Base-by-base conservation (phyloP, 2,329 filamentous ascomycete species). In the Talaromyces albobiverticillius region DNA sequence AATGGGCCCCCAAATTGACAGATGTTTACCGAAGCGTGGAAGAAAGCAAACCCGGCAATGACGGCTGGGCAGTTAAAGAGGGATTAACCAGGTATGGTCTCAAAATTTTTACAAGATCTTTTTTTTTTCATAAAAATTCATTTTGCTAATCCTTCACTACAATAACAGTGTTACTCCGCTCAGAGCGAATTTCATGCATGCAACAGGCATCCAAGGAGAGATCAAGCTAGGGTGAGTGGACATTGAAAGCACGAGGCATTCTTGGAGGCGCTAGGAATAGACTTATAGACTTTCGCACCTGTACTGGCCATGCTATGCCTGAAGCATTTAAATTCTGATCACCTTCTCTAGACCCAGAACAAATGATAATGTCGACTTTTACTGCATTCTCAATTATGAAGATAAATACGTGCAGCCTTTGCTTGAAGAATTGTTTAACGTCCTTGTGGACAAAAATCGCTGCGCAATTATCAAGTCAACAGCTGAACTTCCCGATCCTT, bases 1-100 rank as follows among this genome's bases (percentile, higher is more conserved):
- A 93, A 73, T 97, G 94, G 94, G 85, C 89, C 46, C 94, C 93
- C 2, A 84, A 83, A 59, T 94, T 97, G 71, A 80, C 83, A 31
- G 92, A 95, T 71, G 90, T 97, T 2, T 90, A 90, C 71, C 83
- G 88, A 67, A 92, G 88, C 61, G 91, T 96, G n/a, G 84, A 91
- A 62, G 82, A 87, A 60, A 85, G 87, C 36, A 77, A 79, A 29
- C 88, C 89, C 3, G 91, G 91, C 3, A 95, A 90, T 67, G 94
- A 99, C 72, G 94, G 93, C 5, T 96, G 93, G 90, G 87, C 87
- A 32, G 89, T 99, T 22, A 88, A 88, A 68, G 86, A 95, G 68
- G 90, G 90, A 25, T 84, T 87, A 71, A 95, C 93, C 11, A 94
- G 89, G 89, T 90, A 74, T 64, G 62, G 55, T 46, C 13, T 26